Base-by-base conservation (phyloP, 306 rosid species). In the Quercus gilva region DNA sequence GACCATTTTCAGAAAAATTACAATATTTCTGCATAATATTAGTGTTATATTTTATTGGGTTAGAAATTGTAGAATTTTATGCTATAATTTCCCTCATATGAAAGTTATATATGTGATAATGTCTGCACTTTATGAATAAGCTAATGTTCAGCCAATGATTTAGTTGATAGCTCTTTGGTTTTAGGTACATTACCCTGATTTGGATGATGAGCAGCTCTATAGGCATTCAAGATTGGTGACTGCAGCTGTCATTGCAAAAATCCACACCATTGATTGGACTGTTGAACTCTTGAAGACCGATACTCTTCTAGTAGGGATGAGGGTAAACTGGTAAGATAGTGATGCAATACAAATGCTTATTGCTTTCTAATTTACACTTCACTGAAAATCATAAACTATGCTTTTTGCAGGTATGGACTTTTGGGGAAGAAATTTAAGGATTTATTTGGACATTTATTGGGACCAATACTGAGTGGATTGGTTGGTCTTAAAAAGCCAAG, bases 221-320 rank as follows among this genome's bases (percentile, higher is more conserved):
- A 79, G 90, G 84, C 84, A 84, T 76, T 91, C 94, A 74, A 88
- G 94, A 83, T 76, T 93, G 87, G 97, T 89, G 78, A 91, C 90
- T 74, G 88, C 97, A 71, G 94, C 96, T 19, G 89, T 91, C 60
- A 89, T 85, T 71, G 97, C 97, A 15, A 93, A 93, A 83, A 80
- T 93, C 72, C 97, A 93, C 86, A 93, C 96, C 73, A 91, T 91
- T 71, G 97, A 91, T 80, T 93, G 97, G 96, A 91, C 97, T 56
- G 88, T 91, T 10, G 92, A 93, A 80, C 94, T 93, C 74, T 77
- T 93, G 9, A 91, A 84, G 76, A 91, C 91, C 17, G 89, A 91
- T 60, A 91, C 91, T 74, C 88, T 93, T 45, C 63, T 78, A 14
- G 96, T 87, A 9, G 91, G 90, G 20, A 89, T 93, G 97, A 83